These are phyloP conservation scores for Phoma sp. DNA, from an alignment of 2,329 filamentous ascomycete species.

Conservation along the genomic window DNA sequence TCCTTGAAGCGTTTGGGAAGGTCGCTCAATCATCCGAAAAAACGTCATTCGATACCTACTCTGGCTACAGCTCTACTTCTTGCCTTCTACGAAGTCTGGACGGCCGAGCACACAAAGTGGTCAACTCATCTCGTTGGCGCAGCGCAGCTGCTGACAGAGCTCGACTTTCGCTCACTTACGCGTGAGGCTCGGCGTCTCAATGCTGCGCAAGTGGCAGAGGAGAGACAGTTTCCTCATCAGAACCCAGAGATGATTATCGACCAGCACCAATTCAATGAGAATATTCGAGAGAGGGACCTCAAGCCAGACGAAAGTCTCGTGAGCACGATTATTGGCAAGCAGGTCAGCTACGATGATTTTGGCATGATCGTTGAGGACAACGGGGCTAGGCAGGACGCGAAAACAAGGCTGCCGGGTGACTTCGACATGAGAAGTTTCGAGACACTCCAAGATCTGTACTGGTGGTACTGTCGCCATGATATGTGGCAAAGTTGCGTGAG, in stretches of 20 bases:
- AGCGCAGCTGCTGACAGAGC: slow-evolving; percentile 80
- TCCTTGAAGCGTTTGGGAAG: slow-evolving; percentile 79
- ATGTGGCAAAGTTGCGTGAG: slow-evolving; percentile 89
- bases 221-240: slow-evolving; percentile 44
- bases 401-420: slow-evolving; percentile 38
- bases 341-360: slow-evolving; percentile 65
- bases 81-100: slow-evolving; percentile 93
- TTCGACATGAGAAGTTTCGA: slow-evolving; percentile 80
- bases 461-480: slow-evolving; percentile 97
- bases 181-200: slow-evolving; percentile 72
- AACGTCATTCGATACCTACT: slow-evolving; percentile 78
- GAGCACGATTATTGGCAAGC: slow-evolving; percentile 64
- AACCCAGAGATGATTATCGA: slow-evolving; percentile 44
- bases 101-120: slow-evolving; percentile 94
- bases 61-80: slow-evolving; percentile 87
- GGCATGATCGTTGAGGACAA: slow-evolving; percentile 57
- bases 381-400: slow-evolving; percentile 41
- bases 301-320: slow-evolving; percentile 60
- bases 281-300: slow-evolving; percentile 56
- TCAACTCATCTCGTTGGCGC: slow-evolving; percentile 89
- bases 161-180: slow-evolving; percentile 78
- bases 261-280: slow-evolving; percentile 35
- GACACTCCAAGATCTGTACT: slow-evolving; percentile 84
- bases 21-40: slow-evolving; percentile 74
- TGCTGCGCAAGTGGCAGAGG: slow-evolving; percentile 55